Evolutionary conservation across 2,329 filamentous ascomycete species (phyloP).

Genomic region (Bipolaris oryzae): DNA sequence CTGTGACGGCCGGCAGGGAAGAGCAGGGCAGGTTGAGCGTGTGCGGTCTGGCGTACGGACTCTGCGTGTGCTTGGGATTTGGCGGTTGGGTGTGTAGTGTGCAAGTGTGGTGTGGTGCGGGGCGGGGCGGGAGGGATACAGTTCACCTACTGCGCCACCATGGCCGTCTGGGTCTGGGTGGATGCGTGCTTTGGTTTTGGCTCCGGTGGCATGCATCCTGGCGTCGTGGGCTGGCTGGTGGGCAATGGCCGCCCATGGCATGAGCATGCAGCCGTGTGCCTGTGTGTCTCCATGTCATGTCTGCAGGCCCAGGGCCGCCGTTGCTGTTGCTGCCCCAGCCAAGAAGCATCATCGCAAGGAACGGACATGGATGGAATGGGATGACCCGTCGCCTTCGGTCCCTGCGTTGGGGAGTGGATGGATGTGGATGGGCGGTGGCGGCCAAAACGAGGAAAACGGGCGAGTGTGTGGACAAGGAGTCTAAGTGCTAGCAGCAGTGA

Average conservation of each 20-base stretch:
- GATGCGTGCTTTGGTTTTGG: not conserved
- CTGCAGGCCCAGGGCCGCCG: no score
- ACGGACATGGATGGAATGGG: not conserved
- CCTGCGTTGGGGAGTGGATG: slow-evolving; percentile 2
- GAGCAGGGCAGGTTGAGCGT: not conserved
- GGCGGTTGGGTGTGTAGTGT: not conserved
- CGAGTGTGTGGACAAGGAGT: slow-evolving; percentile 21
- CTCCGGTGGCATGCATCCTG: not conserved
- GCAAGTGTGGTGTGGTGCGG: not conserved
- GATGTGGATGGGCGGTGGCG: not conserved
- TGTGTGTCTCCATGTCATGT: no score
- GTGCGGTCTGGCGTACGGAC: not conserved
- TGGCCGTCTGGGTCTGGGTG: no score
- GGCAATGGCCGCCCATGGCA: no score
- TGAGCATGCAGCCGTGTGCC: no score
- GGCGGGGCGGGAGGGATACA: not conserved
- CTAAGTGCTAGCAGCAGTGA: slow-evolving; percentile 1
- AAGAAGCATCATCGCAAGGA: no score
- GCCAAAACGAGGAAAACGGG: slow-evolving; percentile 26
- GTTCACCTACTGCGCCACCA: not conserved
- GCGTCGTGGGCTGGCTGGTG: no score
- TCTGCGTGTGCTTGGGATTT: not conserved
- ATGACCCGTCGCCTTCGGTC: slow-evolving; percentile 1
- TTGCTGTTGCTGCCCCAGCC: no score
- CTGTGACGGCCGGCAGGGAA: not conserved